Conservation (phyloP, 1,284 basidiomycete species). For the Fomitopsis pinicola region DNA sequence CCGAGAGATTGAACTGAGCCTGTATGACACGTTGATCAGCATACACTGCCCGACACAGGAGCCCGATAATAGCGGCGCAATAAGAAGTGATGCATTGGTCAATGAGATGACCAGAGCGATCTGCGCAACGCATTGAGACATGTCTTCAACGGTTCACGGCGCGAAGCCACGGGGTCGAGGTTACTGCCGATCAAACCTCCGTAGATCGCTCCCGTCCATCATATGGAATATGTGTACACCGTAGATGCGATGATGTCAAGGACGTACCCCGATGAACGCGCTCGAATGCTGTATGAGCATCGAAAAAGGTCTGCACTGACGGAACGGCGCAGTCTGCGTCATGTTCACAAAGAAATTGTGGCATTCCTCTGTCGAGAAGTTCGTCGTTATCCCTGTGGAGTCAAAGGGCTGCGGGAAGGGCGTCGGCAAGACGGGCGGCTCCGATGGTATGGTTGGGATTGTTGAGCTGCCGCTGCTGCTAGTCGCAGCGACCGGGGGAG, state of each 20-base stretch:
- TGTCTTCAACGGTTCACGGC: background rate
- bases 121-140: background rate
- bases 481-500: constrained; percentile 12
- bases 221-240: background rate
- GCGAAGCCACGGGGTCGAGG: background rate
- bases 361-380: constrained; percentile 63
- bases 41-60: constrained; percentile 4
- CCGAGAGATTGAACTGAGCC: constrained; percentile 59
- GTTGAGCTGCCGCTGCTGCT: constrained; percentile 5
- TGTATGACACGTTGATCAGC: constrained; percentile 26
- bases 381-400: constrained; percentile 45
- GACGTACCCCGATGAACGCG: constrained; percentile 52
- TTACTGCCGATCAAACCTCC: background rate
- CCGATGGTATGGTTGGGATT: constrained; percentile 27
- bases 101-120: background rate
- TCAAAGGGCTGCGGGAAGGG: constrained; percentile 80
- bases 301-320: constrained; percentile 72
- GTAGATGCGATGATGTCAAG: background rate
- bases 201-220: background rate
- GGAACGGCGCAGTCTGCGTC: constrained; percentile 56
- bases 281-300: constrained; percentile 58
- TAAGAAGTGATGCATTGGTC: background rate
- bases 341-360: constrained; percentile 70
- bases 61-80: too few relatives aligned
- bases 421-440: constrained; percentile 48